Evolutionary conservation across 2,329 filamentous ascomycete genomes (phyloP), one percentile per base, ranked within the genome.

Genomic region (Fusarium subglutinans): DNA sequence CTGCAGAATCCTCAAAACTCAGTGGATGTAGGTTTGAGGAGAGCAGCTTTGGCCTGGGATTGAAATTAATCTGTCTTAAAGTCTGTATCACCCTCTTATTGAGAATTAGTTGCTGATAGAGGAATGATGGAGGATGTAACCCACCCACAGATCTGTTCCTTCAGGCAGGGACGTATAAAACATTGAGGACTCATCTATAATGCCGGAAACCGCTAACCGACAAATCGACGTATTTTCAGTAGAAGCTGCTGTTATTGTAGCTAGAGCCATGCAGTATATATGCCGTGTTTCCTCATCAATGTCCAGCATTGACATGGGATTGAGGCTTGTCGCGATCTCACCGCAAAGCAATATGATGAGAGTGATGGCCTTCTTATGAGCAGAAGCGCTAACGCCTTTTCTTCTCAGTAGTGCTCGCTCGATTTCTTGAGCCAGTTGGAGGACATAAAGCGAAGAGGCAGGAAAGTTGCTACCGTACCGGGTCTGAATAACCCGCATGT

Each of bases 61-160:
- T 50, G 18, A 76, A 66, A 18, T 80, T 78, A 10, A 75, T 63
- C 59, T 82, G 80, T 26, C 72, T 73, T 5, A 83, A 72, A 12
- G 80, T 73, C 56, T 76, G 75, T 30, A 74, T 80, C 13, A 78
- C 78, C 66, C 79, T 79, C 82, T 83, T 51, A 15, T 11, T 9
- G 28, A 37, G 24, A 26, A 60, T 82, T 55, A 82, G 78, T 43
- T 50, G 24, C 33, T 38, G 44, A n/a, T 24, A 28, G 56, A 24
- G 38, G n/a, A n/a, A 10, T 24, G 26, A 24, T n/a, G 33, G 17
- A 47, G n/a, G 20, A 44, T 20, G 8, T 30, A 28, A 41, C 82
- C 72, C 80, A 87, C 86, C 82, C 82, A 83, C 57, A 86, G 70
- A 70, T 87, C 86, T 9, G 81, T 83, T 33, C 79, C 79, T 41